Evolutionary conservation across 2,329 filamentous ascomycete species (phyloP).

Genomic region (Daldinia eschscholtzii): DNA sequence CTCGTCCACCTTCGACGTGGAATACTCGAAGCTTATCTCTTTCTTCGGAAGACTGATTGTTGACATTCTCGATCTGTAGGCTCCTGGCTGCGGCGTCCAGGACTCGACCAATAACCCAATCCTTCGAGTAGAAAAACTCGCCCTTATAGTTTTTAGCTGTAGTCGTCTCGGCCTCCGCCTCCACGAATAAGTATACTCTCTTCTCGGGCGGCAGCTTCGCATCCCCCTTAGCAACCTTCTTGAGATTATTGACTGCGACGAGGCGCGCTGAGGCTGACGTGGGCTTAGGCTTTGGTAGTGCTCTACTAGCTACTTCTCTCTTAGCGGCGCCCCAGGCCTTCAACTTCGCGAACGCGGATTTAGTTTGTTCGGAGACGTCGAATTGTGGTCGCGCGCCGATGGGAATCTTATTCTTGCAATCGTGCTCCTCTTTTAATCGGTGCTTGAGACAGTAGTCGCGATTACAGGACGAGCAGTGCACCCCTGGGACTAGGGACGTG

Average conservation of each 20-base stretch:
- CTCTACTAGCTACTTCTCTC: slow-evolving; percentile 70
- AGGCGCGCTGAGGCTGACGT: slow-evolving; percentile 73
- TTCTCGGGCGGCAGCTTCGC: slow-evolving; percentile 83
- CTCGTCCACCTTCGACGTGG: slow-evolving; percentile 88
- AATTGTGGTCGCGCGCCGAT: slow-evolving; percentile 63
- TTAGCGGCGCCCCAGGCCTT: slow-evolving; percentile 85
- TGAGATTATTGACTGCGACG: slow-evolving; percentile 80
- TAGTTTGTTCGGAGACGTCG: slow-evolving; percentile 72
- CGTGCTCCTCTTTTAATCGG: slow-evolving; percentile 82
- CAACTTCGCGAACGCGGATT: slow-evolving; percentile 80
- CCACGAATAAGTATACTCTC: slow-evolving; percentile 89
- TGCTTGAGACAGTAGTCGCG: slow-evolving; percentile 83
- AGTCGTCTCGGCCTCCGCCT: slow-evolving; percentile 88
- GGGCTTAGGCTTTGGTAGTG: slow-evolving; percentile 73
- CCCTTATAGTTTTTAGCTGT: slow-evolving; percentile 85
- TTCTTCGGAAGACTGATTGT: slow-evolving; percentile 81
- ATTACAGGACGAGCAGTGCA: slow-evolving; percentile 79
- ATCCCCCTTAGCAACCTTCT: slow-evolving; percentile 91
- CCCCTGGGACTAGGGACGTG: slow-evolving; percentile 74
- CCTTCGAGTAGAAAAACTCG: slow-evolving; percentile 82
- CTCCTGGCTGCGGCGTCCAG: slow-evolving; percentile 82
- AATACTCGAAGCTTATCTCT: slow-evolving; percentile 87
- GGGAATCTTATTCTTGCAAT: slow-evolving; percentile 81
- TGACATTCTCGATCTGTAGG: slow-evolving; percentile 85
- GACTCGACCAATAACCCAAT: slow-evolving; percentile 91